Evolutionary conservation across 2,329 filamentous ascomycete species (phyloP), one percentile per base, ranked within the genome.

Genomic region (Colletotrichum tropicicola): DNA sequence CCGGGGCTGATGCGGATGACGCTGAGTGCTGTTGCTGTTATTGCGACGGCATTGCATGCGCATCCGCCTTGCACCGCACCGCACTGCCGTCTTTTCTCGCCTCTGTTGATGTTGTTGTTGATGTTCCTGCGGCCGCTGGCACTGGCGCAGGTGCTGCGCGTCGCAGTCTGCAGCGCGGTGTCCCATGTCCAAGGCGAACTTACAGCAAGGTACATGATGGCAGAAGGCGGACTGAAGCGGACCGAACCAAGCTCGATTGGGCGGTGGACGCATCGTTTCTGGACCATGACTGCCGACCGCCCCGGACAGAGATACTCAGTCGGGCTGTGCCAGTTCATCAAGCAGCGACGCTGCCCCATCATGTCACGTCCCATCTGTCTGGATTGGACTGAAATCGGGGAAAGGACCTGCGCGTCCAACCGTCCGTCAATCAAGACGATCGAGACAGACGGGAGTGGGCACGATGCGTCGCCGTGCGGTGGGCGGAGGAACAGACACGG

Each of bases 311-410:
- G 43, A 60, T 60, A 30, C 61, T 60, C 61, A 60, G 56, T 60
- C 43, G 32, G 61, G 61, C 27, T 44, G 23, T 65, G 61, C 61
- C 61, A 65, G 61, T 65, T 65, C 61, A 65, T 54, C 61, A 65
- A 65, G 61, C 61, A 65, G 58, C 56, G 48, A 52, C 61, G 48
- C 48, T 53, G 56, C 61, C 61, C 56, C 61, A 65, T 65, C 61
- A 60, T 48, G 28, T 65, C 48, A 54, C 27, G 48, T 60, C 48
- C 48, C 56, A 19, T 60, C 56, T 25, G 19, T 43, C 57, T 65
- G 56, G 48, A 65, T 54, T 65, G 61, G 61, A 49, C 41, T 59
- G 48, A 25, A 35, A 25, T 53, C 13, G 60, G 39, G 51, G 35
- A 58, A 43, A 44, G 39, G 56, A 49, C 47, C 43, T 49, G 56